phyloP scores from a whole-genome alignment of 306 rosid genomes.

The Mimosa bimucronata region DNA sequence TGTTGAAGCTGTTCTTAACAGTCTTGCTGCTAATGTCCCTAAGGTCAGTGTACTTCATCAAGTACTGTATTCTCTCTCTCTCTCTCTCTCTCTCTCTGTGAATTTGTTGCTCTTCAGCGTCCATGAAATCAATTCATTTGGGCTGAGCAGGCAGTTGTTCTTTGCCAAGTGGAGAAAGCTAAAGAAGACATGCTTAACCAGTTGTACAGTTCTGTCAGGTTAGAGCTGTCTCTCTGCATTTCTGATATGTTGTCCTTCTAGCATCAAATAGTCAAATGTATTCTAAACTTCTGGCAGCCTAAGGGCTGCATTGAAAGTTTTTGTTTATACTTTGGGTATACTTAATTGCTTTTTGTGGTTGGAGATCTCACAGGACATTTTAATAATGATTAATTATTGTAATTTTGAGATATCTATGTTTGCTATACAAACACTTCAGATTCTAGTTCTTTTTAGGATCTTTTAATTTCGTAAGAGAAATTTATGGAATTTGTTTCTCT shows the following conservation, averaged over 20 bases:
- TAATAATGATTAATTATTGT: constrained; percentile 6
- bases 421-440: constrained; percentile 12
- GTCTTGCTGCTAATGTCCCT: constrained; percentile 65
- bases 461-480: constrained; percentile 12
- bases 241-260: constrained; percentile 22
- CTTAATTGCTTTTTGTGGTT: constrained; percentile 28
- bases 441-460: constrained; percentile 16
- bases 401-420: constrained; percentile 22
- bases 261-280: constrained; percentile 18
- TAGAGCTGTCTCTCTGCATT: constrained; percentile 27
- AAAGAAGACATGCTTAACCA: constrained; percentile 70
- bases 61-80: constrained; percentile 4
- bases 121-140: constrained; percentile 39
- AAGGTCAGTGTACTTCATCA: constrained; percentile 48
- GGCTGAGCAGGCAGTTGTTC: constrained; percentile 61
- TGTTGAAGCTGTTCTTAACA: constrained; percentile 70
- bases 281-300: constrained; percentile 17
- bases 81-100: not conserved
- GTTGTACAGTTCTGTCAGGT: constrained; percentile 63
- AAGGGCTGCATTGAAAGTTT: not conserved
- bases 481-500: constrained; percentile 8
- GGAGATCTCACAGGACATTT: constrained; percentile 6
- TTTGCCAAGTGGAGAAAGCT: constrained; percentile 71
- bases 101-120: constrained; percentile 22
- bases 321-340: constrained; percentile 12